phyloP scores from a whole-genome alignment of 352 stramenopile species.

The Blastocystis sp. region DNA sequence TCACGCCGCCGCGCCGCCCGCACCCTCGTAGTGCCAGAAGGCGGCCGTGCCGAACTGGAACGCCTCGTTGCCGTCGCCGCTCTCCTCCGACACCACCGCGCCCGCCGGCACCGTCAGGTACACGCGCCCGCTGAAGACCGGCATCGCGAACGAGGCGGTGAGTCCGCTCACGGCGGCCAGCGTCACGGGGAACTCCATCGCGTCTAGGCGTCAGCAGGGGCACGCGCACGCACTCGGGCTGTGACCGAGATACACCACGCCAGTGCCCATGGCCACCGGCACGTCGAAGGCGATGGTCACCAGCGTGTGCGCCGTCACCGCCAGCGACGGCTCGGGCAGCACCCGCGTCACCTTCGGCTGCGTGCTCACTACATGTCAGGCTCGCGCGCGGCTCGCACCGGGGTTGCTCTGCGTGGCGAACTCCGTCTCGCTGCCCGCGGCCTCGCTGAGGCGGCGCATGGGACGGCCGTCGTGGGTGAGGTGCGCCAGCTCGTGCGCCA shows the following conservation, averaged over 20 bases:
- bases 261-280: neutral
- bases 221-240: neutral
- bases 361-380: neutral
- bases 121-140: neutral
- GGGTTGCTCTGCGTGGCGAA: conserved; percentile 8
- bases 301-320: neutral
- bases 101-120: conserved; percentile 7
- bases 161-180: neutral
- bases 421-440: neutral
- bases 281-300: conserved; percentile 43
- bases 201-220: neutral
- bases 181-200: neutral
- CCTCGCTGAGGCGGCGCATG: neutral
- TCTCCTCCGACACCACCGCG: conserved; percentile 27
- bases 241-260: neutral
- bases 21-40: neutral
- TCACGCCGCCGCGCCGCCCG: no score
- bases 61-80: neutral
- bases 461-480: neutral
- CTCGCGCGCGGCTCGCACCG: neutral
- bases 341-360: neutral
- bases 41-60: neutral
- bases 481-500: conserved; percentile 23
- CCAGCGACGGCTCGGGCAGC: neutral
- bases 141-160: conserved; percentile 7